Evolutionary conservation across 2,329 filamentous ascomycete species (phyloP), one percentile per base, ranked within the genome.

Genomic region (Orbilia brochopaga): DNA sequence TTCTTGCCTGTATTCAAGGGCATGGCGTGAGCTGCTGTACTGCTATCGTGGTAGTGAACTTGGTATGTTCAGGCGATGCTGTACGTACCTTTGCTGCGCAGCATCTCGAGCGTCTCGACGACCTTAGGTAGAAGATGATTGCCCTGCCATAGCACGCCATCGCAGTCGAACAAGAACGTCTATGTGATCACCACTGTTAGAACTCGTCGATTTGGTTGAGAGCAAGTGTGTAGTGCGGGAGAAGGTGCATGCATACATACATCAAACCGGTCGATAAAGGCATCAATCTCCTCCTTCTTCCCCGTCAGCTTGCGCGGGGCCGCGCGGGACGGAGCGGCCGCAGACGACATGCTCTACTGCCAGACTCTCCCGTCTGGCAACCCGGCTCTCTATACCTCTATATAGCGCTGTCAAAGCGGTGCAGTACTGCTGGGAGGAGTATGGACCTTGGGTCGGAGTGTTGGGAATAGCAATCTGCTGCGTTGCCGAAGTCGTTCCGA

Each of bases 91-190:
- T 87, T 90, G 65, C 86, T 88, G 77, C 91, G 88, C 74, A 99
- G 82, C 80, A 96, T 84, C 73, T 91, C 86, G 40, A 99, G 82
- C 0, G 92, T 96, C 80, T 97, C 91, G 2, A 90, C 88, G 3
- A 92, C 88, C 59, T 89, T 90, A 13, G 91, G 88, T 76, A 94
- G 97, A 10, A 96, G 83, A 79, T 93, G 88, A 78, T 97, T 91
- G 55, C 94, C 94, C 15, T 92, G 96, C 94, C 94, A 99, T 70
- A 99, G 83, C 40, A 99, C 94, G 78, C 93, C 94, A 86, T 99
- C 94, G 81, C 94, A 99, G 79, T 99, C 94, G 78, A 99, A 91
- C 11, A 99, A 83, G 78, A 99, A 97, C 37, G 90, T 87, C 91
- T 96, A n/a, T n/a, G n/a, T n/a, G n/a, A n/a, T n/a, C n/a, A n/a